Conservation (phyloP, 805 yeast species). For the Cyberlindnera japonica region DNA sequence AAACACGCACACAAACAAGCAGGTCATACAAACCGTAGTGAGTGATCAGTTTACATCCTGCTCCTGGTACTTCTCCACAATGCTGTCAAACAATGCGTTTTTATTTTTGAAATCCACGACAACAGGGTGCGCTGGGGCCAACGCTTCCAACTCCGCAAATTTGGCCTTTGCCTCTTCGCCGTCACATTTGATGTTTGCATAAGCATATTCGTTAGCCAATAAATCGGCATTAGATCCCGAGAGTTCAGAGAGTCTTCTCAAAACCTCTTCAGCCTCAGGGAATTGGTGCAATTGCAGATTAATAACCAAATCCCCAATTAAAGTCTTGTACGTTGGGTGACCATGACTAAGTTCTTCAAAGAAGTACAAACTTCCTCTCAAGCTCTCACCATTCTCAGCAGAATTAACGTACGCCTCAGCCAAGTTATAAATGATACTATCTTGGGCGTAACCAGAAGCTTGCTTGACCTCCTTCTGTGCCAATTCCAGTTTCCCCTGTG, state of each 20-base stretch:
- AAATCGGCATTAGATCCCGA: conserved; percentile 40
- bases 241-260: conserved; percentile 35
- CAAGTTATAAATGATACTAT: conserved; percentile 71
- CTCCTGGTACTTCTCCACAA: conserved; percentile 55
- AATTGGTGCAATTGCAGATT: conserved; percentile 75
- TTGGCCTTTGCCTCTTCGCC: conserved; percentile 33
- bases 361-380: conserved; percentile 52
- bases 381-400: conserved; percentile 36
- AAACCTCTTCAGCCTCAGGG: conserved; percentile 76
- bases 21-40: too few species aligned
- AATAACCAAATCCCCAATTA: conserved; percentile 64
- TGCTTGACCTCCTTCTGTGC: conserved; percentile 43
- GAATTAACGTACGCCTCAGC: conserved; percentile 70
- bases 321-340: conserved; percentile 43
- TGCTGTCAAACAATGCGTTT: conserved; percentile 59
- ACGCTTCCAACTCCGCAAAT: conserved; percentile 40
- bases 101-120: conserved; percentile 59
- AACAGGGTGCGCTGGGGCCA: conserved; percentile 55
- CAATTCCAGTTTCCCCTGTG: conserved; percentile 39
- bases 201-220: conserved; percentile 63
- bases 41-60: conserved; percentile 15
- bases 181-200: conserved; percentile 52
- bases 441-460: conserved; percentile 54
- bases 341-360: conserved; percentile 78
- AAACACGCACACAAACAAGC: neutral